These are phyloP conservation scores for Euphorbia tirucalli DNA, from an alignment of 345 rosid genomes.

Conservation along the genomic window DNA sequence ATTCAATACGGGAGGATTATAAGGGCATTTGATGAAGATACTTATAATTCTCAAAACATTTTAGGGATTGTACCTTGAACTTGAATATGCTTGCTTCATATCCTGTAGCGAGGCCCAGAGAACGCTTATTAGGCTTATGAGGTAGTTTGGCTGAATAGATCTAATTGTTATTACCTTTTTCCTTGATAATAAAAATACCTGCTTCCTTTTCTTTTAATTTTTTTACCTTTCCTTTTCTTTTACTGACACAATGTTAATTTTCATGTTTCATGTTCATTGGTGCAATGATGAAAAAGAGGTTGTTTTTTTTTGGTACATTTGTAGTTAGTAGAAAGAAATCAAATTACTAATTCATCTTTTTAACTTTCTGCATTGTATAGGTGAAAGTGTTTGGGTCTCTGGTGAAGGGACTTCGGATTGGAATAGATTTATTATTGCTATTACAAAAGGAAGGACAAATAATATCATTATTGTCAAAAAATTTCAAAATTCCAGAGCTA, in stretches of 20 bases:
- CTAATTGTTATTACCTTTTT: neutral
- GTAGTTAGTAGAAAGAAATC: neutral
- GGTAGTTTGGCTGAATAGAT: neutral
- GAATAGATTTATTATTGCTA: slow-evolving; percentile 61
- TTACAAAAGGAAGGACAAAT: slow-evolving; percentile 52
- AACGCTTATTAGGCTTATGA: neutral
- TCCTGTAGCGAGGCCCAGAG: neutral
- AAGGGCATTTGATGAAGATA: neutral
- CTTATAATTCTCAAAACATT: neutral
- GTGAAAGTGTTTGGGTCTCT: slow-evolving; percentile 77
- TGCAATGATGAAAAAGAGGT: neutral
- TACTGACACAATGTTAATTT: neutral
- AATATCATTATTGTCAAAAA: slow-evolving; percentile 40
- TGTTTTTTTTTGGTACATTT: neutral
- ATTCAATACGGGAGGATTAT: neutral
- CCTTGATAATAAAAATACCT: neutral
- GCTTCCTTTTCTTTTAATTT: neutral
- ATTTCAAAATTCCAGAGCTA: slow-evolving; percentile 54
- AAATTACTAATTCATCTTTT: neutral
- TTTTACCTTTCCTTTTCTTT: no score
- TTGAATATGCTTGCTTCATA: neutral
- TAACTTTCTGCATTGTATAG: slow-evolving; percentile 33
- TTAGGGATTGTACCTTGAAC: neutral
- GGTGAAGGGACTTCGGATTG: slow-evolving; percentile 80
- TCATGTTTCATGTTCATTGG: neutral